Base-by-base conservation (phyloP, 805 yeast species). In the Wickerhamiella domercqiae region DNA sequence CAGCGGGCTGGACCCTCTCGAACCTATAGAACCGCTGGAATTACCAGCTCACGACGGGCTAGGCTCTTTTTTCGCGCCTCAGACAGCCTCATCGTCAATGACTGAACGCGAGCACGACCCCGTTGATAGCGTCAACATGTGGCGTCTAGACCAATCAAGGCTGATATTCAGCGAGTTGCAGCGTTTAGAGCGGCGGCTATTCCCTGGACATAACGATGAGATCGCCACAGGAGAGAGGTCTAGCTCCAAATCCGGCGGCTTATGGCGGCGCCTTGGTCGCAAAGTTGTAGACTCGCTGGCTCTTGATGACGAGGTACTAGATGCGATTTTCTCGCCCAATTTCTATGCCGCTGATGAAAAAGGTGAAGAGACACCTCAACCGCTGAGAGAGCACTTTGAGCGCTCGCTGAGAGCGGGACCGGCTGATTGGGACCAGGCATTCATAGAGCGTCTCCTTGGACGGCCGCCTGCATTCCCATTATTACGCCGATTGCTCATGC, bases 121-220 rank as follows among this genome's bases (percentile, higher is more conserved):
- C 26, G 45, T 52, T 29, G 61, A 57, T 16, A 53, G 66, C 14
- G 51, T 61, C 29, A 59, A 60, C 44, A 59, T 59, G 15, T 61
- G 66, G 66, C 42, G 66, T 18, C 43, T 60, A 16, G 61, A 57
- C 39, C 66, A 61, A 47, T 52, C 60, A 11, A 50, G 52, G 38
- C 50, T 51, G 6, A 46, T 56, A 9, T 37, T 46, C 32, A 48
- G 48, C 29, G 57, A 55, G 40, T 43, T 53, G 25, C 50, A 47
- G 37, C 43, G 47, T 21, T 40, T 55, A 3, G 50, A 48, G 39
- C 41, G 37, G 26, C 36, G 34, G 31, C 33, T 41, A 11, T 31
- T 35, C 31, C 11, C 26, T 13, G 13, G 11, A 13, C 9, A 9
- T 24, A 9, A 9, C 26, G 26, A 24, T 24, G 11, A 24, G 11